Evolutionary conservation across 1,139 yeast species (phyloP), one percentile per base, ranked within the genome.

Genomic region (Kurtzmaniella natalensis): DNA sequence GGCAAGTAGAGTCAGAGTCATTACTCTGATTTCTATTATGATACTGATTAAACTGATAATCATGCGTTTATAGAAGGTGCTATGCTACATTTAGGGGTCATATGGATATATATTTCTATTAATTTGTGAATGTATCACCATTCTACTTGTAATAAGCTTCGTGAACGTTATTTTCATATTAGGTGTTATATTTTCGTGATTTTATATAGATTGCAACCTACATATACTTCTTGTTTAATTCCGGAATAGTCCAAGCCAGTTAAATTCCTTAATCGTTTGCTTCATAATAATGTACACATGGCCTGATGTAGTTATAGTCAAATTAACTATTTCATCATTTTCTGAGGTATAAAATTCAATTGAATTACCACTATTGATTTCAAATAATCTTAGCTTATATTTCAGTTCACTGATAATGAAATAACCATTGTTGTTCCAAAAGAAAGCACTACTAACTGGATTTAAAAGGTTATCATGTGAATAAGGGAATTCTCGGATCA

Each of bases 371-470:
- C 20, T 26, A 10, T 11, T 10, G 7, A 26, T 21, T 18, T 26
- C 29, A 17, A 15, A 26, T 15, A 26, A 13, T 3, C 18, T 20
- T 14, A 26, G 17, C 8, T 26, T 26, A 14, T 8, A 26, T 18
- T 17, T 26, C 29, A 26, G 29, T 18, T 26, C 21, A 18, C 19
- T 26, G 7, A 26, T 21, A 17, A 26, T 26, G 9, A 26, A 26
- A 17, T 26, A 26, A 26, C 18, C 16, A 26, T 26, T 26, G 9
- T 18, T 17, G 4, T 26, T 14, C 29, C 29, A 26, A 17, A 17
- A 17, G 14, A 26, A 26, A 16, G 19, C 29, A 7, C 21, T 17
- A 10, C 20, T 17, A 10, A 26, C 9, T 18, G 18, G 29, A 26
- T 26, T 18, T 7, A 18, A 9, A 8, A 26, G 8, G 11, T 26